Evolutionary conservation across 139 green algal genomes (phyloP).

Genomic region (Zygnema circumcarinatum): DNA sequence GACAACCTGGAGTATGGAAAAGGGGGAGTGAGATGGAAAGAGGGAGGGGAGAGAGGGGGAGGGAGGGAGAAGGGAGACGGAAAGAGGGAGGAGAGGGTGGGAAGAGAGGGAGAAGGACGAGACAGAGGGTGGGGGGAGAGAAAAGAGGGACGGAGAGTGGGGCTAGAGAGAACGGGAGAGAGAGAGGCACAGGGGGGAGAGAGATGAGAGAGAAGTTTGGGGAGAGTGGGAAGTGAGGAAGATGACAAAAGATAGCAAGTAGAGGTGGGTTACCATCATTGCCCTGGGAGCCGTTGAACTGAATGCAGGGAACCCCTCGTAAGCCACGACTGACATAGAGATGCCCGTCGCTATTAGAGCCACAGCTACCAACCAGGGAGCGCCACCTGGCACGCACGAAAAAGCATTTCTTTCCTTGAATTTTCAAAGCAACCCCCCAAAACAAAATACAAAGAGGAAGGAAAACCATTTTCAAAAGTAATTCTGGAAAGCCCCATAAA

Average conservation of each 20-base stretch:
- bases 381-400: not conserved
- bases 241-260: too few species aligned
- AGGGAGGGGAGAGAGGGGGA: too few species aligned
- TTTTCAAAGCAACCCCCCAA: not conserved
- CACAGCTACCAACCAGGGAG: not conserved
- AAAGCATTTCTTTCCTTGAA: not conserved
- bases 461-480: not conserved
- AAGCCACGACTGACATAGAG: not conserved
- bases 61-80: too few species aligned
- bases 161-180: too few species aligned
- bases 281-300: not conserved
- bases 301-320: not conserved
- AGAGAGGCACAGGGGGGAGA: too few species aligned
- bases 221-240: too few species aligned
- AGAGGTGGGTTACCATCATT: not conserved
- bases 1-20: too few species aligned
- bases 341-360: not conserved
- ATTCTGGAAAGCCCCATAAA: not conserved
- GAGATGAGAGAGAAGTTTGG: too few species aligned
- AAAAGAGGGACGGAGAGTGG: not conserved
- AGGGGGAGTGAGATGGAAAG: too few species aligned
- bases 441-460: not conserved
- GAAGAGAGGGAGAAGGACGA: not conserved
- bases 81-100: too few species aligned
- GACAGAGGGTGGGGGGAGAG: not conserved